Base-by-base conservation (phyloP, 2,329 filamentous ascomycete species). In the Fusarium pilosicola region DNA sequence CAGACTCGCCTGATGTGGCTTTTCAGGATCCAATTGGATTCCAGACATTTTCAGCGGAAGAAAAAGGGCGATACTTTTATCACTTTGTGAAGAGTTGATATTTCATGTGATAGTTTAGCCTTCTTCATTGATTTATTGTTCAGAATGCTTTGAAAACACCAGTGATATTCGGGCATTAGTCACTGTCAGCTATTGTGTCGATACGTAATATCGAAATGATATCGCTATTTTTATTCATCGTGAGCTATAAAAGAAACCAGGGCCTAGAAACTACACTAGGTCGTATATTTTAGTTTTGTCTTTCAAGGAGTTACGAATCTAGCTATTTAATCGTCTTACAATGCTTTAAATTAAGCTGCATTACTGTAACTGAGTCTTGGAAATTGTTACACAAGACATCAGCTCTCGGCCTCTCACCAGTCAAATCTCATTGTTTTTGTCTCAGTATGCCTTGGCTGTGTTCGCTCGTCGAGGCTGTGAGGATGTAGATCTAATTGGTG, bases 401-500 rank as follows among this genome's bases (percentile, higher is more conserved):
- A n/a, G 9, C 10, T n/a, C 32, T 14, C 9, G n/a, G 42, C 28
- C 8, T 20, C 11, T 5, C 10, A 10, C 28, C 59, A 60, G 44
- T 34, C 26, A 32, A 26, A 60, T 42, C 62, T 4, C 13, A 13
- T 9, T 9, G 28, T 5, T 32, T 3, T 42, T 41, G 8, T 8
- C 6, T 15, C 13, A 4, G 20, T 46, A 22, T 15, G 22, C 28
- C 13, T 42, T 46, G 44, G 39, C 41, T 9, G 10, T 39, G 22
- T n/a, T 54, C 5, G 44, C 28, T 36, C n/a, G 22, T 42, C 8
- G 30, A 59, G 62, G 38, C 68, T 68, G 52, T 52, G 62, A 30
- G 10, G 15, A 41, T 34, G 20, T 15, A 30, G 28, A 49, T 42
- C 22, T 71, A 48, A 71, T 64, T 68, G 68, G 69, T 22, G 22